Conservation (phyloP, 2,329 filamentous ascomycete genomes). For the Lasiodiplodia hormozganensis region DNA sequence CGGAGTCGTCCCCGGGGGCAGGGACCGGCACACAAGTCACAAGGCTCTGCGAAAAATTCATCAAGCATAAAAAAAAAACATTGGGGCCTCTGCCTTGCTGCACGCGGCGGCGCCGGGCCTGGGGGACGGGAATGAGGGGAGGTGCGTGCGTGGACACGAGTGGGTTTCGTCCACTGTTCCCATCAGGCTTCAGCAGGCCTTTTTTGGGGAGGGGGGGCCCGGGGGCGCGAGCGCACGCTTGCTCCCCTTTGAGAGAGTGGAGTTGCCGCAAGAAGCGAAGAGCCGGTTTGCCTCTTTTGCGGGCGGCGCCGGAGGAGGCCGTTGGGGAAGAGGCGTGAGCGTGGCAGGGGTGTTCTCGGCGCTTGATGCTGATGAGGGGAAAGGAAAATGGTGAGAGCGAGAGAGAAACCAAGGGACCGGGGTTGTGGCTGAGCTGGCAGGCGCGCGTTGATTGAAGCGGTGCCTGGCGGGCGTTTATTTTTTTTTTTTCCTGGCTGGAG, state of each 20-base stretch:
- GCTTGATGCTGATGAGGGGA: not conserved
- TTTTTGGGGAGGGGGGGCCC: not conserved
- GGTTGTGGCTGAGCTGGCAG: not conserved
- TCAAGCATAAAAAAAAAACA: not conserved
- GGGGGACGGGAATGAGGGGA: not conserved
- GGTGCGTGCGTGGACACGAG: constrained; percentile 4
- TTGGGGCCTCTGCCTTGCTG: not conserved
- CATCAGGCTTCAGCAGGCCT: not conserved
- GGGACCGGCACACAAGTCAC: constrained; percentile 2
- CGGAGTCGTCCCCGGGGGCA: not conserved
- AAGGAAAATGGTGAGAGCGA: not conserved
- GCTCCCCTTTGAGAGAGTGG: not conserved
- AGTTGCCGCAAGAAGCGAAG: not conserved
- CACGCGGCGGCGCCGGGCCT: not conserved
- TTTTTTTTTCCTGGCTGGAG: not conserved
- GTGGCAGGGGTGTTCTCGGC: not conserved
- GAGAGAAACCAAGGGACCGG: not conserved
- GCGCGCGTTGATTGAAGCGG: not conserved
- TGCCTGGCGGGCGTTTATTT: not conserved
- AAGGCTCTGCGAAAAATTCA: constrained; percentile 17
- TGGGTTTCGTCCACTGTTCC: constrained; percentile 2
- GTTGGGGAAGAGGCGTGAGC: not conserved
- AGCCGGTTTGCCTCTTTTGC: constrained; percentile 9
- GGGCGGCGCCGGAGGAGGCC: not conserved
- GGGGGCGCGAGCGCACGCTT: not conserved